A percentile compares a stretch with the other conserved stretches of the same genome.
These are phyloP conservation scores for Mucor circinelloides DNA, from an alignment of 371 early-diverging fungal genomes.

Conservation along the genomic window DNA sequence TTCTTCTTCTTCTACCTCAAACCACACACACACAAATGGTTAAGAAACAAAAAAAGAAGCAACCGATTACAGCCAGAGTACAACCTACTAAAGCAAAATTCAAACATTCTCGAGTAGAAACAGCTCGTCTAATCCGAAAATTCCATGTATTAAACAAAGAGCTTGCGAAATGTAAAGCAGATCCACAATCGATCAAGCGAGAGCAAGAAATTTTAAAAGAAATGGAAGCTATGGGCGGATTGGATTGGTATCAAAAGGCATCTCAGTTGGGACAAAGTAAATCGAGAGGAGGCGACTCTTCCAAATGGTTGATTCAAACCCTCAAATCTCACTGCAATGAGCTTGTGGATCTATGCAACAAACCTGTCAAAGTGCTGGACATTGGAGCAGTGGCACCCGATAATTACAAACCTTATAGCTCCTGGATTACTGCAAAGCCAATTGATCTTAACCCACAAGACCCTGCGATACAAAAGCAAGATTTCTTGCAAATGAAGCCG, in stretches of 20 bases:
- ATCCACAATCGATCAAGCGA: constrained; percentile 13
- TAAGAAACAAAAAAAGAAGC: constrained; percentile 25
- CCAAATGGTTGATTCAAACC: constrained; percentile 76
- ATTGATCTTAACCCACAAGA: constrained; percentile 91
- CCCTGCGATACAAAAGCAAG: constrained; percentile 69
- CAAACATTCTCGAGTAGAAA: constrained; percentile 51
- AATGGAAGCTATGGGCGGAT: constrained; percentile 83
- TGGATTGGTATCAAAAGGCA: constrained; percentile 88
- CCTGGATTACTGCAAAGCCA: constrained; percentile 71
- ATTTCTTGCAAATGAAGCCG: constrained; percentile 70
- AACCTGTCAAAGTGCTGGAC: constrained; percentile 69
- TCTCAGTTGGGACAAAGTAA: constrained; percentile 83
- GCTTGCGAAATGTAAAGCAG: constrained; percentile 52
- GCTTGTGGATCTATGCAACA: constrained; percentile 10
- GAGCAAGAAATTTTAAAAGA: constrained; percentile 53
- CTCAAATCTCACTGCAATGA: constrained; percentile 35
- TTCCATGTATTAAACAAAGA: constrained; percentile 80
- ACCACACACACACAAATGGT: constrained; percentile 10
- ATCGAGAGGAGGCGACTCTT: constrained; percentile 80
- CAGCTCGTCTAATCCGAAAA: constrained; percentile 69
- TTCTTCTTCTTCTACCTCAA: not conserved
- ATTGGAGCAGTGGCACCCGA: constrained; percentile 85
- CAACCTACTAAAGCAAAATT: constrained; percentile 26
- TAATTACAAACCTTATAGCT: constrained; percentile 69
- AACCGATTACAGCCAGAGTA: constrained; percentile 24